These are phyloP conservation scores for Colletotrichum lentis DNA, from an alignment of 2,329 filamentous ascomycete species.

Conservation along the genomic window DNA sequence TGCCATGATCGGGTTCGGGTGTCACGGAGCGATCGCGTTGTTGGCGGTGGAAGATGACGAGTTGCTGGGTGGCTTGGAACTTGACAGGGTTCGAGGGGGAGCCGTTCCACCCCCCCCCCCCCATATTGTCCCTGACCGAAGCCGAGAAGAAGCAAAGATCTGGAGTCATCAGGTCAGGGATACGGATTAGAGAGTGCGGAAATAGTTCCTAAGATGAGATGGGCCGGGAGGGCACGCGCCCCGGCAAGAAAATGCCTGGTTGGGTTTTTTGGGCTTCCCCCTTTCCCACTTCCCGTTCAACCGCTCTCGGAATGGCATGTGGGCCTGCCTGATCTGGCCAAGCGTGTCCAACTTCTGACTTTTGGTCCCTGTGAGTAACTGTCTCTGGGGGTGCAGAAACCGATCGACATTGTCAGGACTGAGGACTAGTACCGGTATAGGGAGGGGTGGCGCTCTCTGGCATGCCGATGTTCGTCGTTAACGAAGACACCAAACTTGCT, in stretches of 20 bases:
- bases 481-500: slow-evolving; percentile 2
- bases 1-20: not conserved
- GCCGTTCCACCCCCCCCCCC: slow-evolving; percentile 15
- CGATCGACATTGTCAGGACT: slow-evolving; percentile 14
- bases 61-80: slow-evolving; percentile 32
- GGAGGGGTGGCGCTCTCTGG: slow-evolving; percentile 13
- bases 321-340: slow-evolving; percentile 26
- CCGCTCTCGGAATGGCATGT: slow-evolving; percentile 19
- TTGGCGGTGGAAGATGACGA: slow-evolving; percentile 9
- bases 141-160: slow-evolving; percentile 14
- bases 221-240: slow-evolving; percentile 4
- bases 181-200: slow-evolving; percentile 1
- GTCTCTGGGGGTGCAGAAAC: slow-evolving; percentile 3
- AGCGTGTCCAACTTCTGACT: slow-evolving; percentile 9
- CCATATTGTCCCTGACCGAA: slow-evolving; percentile 15
- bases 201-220: not conserved
- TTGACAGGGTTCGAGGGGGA: slow-evolving; percentile 14
- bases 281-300: slow-evolving; percentile 25
- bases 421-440: not conserved
- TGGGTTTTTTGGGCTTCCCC: slow-evolving; percentile 17
- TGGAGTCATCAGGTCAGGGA: slow-evolving; percentile 14
- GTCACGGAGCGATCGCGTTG: slow-evolving; percentile 14
- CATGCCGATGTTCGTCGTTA: slow-evolving; percentile 18
- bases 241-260: slow-evolving; percentile 5
- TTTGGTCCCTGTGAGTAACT: not conserved